Base-by-base conservation (phyloP, 2,329 filamentous ascomycete species). In the Calcarisporium arbuscula region DNA sequence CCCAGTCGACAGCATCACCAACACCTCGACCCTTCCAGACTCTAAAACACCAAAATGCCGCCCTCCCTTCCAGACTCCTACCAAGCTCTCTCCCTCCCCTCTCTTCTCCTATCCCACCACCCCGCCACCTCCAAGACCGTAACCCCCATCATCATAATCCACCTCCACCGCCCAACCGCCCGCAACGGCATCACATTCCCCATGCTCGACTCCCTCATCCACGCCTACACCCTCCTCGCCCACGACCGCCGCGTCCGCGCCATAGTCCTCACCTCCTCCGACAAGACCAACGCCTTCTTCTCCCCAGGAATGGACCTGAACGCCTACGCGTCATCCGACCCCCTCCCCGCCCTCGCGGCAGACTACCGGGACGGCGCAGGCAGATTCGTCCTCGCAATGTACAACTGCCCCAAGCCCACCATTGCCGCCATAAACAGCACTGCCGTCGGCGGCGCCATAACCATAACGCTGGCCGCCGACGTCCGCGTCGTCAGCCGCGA, bases 111-210 rank as follows among this genome's bases (percentile, higher is more conserved):
- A 48, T 63, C 62, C 29, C 70, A 76, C 47, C 59, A 72, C 43
- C 71, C 71, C 1, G 38, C 54, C 3, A 57, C 60, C 8, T 74
- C 80, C 0, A 54, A 68, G 9, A 60, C 67, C 4, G 69, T 73
- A 11, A 83, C 80, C 1, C 70, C 71, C 12, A 68, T 83, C 33
- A 67, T 85, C 32, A 54, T 84, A 42, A 56, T 85, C 21, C 73
- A 73, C 3, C 69, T 85, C 26, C 67, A 82, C 59, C 74, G 82
- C 14, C 82, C 81, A 1, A 56, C 62, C 9, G 75, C 76, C 39
- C 68, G 79, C 59, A 85, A 86, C 68, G 80, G 77, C 40, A 85
- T 85, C 57, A 85, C 78, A 4, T 61, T 68, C 15, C 64, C 58
- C 11, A 85, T 85, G 77, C 71, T 72, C 47, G 49, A 58, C 12